A percentile compares a stretch with the other conserved stretches of the same genome.
Conservation (phyloP, 1,284 basidiomycete species). For the Microbotryomycetes sp. region DNA sequence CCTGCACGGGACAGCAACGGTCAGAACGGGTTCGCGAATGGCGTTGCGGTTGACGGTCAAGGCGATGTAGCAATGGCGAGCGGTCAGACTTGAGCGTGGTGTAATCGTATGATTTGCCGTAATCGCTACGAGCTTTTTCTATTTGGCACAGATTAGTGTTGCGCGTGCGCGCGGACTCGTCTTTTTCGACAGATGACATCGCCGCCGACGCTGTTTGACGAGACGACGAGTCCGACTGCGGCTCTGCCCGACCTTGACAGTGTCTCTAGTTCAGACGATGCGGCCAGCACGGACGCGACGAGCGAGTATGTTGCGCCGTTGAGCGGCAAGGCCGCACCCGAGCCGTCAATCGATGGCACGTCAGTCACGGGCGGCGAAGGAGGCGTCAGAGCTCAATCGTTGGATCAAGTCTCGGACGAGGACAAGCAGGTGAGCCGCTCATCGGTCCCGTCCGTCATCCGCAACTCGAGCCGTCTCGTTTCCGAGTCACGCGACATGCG, state of each 20-base stretch:
- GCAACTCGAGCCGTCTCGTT: neutral
- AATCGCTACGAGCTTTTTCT: too few species aligned
- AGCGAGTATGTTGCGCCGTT: conserved; percentile 28
- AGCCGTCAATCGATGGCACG: conserved; percentile 33
- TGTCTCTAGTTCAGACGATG: neutral
- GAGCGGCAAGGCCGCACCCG: conserved; percentile 26
- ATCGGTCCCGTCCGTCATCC: neutral
- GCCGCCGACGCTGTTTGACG: neutral
- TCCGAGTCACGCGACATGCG: neutral
- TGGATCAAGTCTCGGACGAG: conserved; percentile 21
- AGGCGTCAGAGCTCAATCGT: conserved; percentile 14
- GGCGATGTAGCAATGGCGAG: too few species aligned
- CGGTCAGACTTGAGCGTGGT: too few species aligned
- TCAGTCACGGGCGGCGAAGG: conserved; percentile 29
- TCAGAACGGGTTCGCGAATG: too few species aligned
- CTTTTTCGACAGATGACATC: neutral
- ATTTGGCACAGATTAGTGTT: too few species aligned
- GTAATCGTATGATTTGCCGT: too few species aligned
- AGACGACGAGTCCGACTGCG: neutral
- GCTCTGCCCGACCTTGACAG: neutral
- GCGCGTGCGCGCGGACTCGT: too few species aligned
- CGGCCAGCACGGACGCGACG: neutral
- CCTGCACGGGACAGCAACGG: too few species aligned
- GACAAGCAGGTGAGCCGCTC: conserved; percentile 25
- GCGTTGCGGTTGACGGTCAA: too few species aligned